These are phyloP conservation scores for Phylloporus gajari DNA, from an alignment of 1,284 basidiomycete species.

Conservation along the genomic window DNA sequence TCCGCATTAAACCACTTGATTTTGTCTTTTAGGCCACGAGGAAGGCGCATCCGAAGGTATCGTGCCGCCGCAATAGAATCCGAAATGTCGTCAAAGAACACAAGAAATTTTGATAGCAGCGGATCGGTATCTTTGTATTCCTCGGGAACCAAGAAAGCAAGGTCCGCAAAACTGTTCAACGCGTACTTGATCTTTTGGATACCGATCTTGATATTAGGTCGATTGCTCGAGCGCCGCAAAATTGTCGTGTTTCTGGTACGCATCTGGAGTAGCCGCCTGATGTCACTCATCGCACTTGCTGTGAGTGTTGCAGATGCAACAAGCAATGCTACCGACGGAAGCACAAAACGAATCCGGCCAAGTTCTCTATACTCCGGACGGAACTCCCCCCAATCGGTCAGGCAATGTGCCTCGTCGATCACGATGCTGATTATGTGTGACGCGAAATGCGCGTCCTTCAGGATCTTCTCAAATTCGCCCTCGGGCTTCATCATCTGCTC, in stretches of 20 bases:
- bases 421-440: constrained; percentile 19
- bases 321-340: constrained; percentile 3
- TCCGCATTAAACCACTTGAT: constrained; percentile 27
- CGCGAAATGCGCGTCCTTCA: constrained; percentile 3
- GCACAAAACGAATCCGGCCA: constrained; percentile 4
- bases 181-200: constrained; percentile 37
- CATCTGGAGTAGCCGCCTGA: too few relatives aligned
- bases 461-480: constrained; percentile 12
- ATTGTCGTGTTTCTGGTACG: neutral
- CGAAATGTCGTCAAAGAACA: constrained; percentile 45
- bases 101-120: constrained; percentile 38
- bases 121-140: constrained; percentile 20
- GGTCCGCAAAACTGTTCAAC: constrained; percentile 34
- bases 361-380: too few relatives aligned
- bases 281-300: neutral
- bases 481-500: constrained; percentile 22
- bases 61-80: constrained; percentile 1
- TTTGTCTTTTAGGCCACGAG: constrained; percentile 4
- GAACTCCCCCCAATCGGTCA: constrained; percentile 19
- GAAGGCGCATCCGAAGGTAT: neutral
- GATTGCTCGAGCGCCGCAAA: constrained; percentile 34
- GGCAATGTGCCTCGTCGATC: constrained; percentile 21
- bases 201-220: constrained; percentile 43
- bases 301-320: constrained; percentile 11
- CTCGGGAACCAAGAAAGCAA: constrained; percentile 39